Conservation (phyloP, 2,329 filamentous ascomycete species). For the Aspergillus flavus region DNA sequence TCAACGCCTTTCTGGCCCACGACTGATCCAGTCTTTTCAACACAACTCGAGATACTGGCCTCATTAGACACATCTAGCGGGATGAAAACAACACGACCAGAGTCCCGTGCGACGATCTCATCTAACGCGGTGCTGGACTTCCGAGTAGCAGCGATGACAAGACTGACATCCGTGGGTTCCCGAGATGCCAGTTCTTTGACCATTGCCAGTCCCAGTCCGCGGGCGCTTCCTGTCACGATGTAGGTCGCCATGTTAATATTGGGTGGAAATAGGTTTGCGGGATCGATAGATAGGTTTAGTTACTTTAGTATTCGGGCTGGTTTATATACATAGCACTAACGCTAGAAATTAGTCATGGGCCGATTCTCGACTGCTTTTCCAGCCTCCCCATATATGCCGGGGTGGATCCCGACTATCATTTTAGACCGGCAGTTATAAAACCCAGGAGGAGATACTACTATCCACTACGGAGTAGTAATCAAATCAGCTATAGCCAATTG, state of each 20-base stretch:
- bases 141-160: conserved; percentile 14
- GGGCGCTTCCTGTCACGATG: conserved; percentile 24
- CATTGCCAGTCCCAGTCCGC: conserved; percentile 33
- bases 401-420: too few species aligned
- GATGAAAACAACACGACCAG: conserved; percentile 34
- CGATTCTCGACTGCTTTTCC: not conserved
- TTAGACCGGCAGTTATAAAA: too few species aligned
- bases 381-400: too few species aligned
- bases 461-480: too few species aligned
- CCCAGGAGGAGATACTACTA: too few species aligned
- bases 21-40: conserved; percentile 25
- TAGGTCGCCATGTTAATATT: not conserved
- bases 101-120: conserved; percentile 30
- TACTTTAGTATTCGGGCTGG: not conserved
- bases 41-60: conserved; percentile 34
- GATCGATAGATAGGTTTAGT: not conserved
- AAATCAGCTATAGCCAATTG: too few species aligned
- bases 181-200: conserved; percentile 18
- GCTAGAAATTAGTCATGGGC: not conserved
- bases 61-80: conserved; percentile 38
- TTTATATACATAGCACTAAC: not conserved
- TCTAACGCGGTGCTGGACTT: conserved; percentile 24
- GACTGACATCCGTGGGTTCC: not conserved
- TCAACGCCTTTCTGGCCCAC: conserved; percentile 40
- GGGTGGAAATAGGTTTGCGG: not conserved